Base-by-base conservation (phyloP, 306 rosid genomes). In the Vachellia collinsii region DNA sequence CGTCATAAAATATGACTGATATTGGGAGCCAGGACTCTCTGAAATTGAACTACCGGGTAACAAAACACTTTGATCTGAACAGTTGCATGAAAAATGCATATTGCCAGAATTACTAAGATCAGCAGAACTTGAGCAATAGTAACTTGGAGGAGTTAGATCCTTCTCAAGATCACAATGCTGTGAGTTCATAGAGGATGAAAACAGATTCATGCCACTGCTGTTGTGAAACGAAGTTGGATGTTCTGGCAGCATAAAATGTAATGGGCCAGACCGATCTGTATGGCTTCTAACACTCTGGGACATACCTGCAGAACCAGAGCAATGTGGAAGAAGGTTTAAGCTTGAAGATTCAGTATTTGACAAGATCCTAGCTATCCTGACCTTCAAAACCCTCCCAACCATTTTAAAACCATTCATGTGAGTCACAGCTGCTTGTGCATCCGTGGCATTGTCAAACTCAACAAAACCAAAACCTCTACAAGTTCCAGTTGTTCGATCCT, bases 391-490 rank as follows among this genome's bases (percentile, higher is more conserved):
- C 41, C 42, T 56, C 10, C 84, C 84, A 66, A 75, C 80, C 37
- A 68, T 42, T 66, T 23, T 66, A 48, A 53, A 81, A 34, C 80
- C 80, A 37, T 75, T 81, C 56, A 75, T 43, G 29, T 20, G 76
- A 34, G 53, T 46, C 17, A 53, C 16, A 42, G 84, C 77, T 13
- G 4, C 25, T 29, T 46, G 53, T 7, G 80, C 80, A 41, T 66
- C 80, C 43, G 3, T n/a, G 37, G 61, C 41, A 44, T 67, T 51
- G 23, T 42, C 73, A 47, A 56, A 76, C 36, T 47, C 70, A 39
- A 76, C 81, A 76, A 82, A 82, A 37, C 85, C 85, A 76, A 34
- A 70, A 14, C 67, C 72, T 61, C 66, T 82, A 59, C 85, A 70
- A 3, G 16, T 68, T 46, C 81, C 73, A 10, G 78, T 82, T 42